Evolutionary conservation across 2,329 filamentous ascomycete genomes (phyloP), one percentile per base, ranked within the genome.

Genomic region (Diaporthe nobilis): DNA sequence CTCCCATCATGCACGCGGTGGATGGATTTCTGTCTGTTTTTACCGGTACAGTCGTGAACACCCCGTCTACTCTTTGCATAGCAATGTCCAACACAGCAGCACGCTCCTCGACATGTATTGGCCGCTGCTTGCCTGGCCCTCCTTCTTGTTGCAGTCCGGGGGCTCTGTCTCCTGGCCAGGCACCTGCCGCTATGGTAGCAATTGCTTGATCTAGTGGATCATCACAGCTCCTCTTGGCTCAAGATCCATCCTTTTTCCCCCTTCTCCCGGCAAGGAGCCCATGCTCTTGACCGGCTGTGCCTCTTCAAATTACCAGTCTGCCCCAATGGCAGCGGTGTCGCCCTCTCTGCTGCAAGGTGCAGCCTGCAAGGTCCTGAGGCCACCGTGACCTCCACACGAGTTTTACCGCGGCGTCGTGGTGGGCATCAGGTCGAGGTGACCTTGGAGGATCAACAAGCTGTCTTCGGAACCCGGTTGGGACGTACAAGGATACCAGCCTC

Each of bases 401-500:
- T 37, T 17, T 42, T 34, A 20, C 25, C 17, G 28, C 37, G 28
- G 20, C 22, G 34, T 17, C 15, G 28, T 63, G 17, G 25, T 44
- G 17, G 67, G 34, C 22, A 25, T 31, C 37, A 13, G 10, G 37
- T 65, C 73, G 22, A 55, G 57, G 28, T 65, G 39, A 63, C 57
- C 37, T 58, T 34, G 61, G 17, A 67, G 58, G 70, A 75, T 57
- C 60, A 53, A 75, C 47, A 73, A 49, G 55, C 44, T 55, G 65
- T 37, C 17, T 37, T 57, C 51, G 55, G 55, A 28, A 44, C 57
- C 60, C 60, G 44, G n/a, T 61, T n/a, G 73, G n/a, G 15, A 42
- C 47, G 68, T 5, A 65, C 47, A 39, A 72, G 65, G n/a, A 72
- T 49, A 57, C 55, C 75, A 75, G 67, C 67, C 72, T 74, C 72